These are phyloP conservation scores for Chernovozyma sophiae-reginae DNA, from an alignment of 1,139 yeast genomes.

Conservation along the genomic window DNA sequence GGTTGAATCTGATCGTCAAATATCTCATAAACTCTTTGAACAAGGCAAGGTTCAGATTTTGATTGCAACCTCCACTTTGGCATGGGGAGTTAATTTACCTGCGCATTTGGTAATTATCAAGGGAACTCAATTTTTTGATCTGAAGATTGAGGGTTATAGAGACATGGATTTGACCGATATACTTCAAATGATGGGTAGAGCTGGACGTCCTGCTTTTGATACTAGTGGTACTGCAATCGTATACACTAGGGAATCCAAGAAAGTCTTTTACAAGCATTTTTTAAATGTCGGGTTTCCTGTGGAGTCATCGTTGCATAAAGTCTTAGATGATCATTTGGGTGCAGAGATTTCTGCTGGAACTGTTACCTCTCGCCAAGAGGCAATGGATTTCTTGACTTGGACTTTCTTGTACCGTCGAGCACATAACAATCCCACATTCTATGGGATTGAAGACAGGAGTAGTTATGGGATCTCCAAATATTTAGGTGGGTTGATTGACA, in stretches of 20 bases:
- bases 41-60: constrained; percentile 82
- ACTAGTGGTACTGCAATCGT: constrained; percentile 94
- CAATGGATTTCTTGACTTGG: constrained; percentile 91
- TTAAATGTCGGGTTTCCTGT: constrained; percentile 96
- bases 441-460: constrained; percentile 73
- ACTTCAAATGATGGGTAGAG: constrained; percentile 88
- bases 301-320: constrained; percentile 90
- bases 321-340: constrained; percentile 90
- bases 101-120: constrained; percentile 91
- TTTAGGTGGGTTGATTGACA: constrained; percentile 69
- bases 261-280: constrained; percentile 90
- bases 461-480: constrained; percentile 67
- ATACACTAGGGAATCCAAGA: constrained; percentile 87
- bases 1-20: constrained; percentile 82
- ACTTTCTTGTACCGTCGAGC: constrained; percentile 91
- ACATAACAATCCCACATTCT: constrained; percentile 92
- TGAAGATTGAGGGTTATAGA: constrained; percentile 72
- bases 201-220: constrained; percentile 97
- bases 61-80: constrained; percentile 92
- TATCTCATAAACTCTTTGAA: constrained; percentile 84
- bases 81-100: constrained; percentile 97
- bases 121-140: constrained; percentile 87
- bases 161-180: constrained; percentile 94
- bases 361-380: constrained; percentile 76
- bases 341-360: constrained; percentile 94